These are phyloP conservation scores for Aeminium ludgeri DNA, from an alignment of 495 filamentous ascomycete species.

Conservation along the genomic window DNA sequence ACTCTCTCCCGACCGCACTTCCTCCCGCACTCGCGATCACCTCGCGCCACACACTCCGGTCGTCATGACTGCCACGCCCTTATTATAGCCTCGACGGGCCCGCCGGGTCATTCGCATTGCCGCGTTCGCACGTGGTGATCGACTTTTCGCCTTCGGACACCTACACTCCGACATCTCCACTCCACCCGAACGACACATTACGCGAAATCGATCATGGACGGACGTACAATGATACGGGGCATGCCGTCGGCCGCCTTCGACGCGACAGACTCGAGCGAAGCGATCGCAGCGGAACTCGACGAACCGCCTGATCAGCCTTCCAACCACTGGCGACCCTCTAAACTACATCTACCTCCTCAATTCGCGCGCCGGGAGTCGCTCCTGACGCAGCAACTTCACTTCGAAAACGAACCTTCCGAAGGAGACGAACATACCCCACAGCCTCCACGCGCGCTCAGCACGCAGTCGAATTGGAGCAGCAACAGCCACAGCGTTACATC, in stretches of 20 bases:
- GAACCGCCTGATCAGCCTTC: slow-evolving; percentile 17
- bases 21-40: too few relatives aligned
- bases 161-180: neutral
- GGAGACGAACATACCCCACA: slow-evolving; percentile 2
- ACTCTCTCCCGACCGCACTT: too few relatives aligned
- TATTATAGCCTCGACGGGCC: slow-evolving; percentile 1
- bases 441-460: slow-evolving; percentile 25
- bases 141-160: neutral
- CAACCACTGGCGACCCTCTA: neutral
- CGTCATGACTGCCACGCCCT: too few relatives aligned
- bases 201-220: too few relatives aligned
- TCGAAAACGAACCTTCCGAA: slow-evolving; percentile 14
- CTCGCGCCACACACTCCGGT: too few relatives aligned
- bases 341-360: neutral
- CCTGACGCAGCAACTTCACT: slow-evolving; percentile 17
- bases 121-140: too few relatives aligned
- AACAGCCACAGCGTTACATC: slow-evolving; percentile 62
- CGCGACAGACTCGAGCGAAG: slow-evolving; percentile 5
- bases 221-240: too few relatives aligned
- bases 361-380: slow-evolving; percentile 13
- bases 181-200: too few relatives aligned
- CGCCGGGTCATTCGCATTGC: neutral
- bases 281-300: slow-evolving; percentile 13
- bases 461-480: slow-evolving; percentile 58
- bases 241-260: neutral